These are phyloP conservation scores for Kwoniella sp. DNA, from an alignment of 768 basidiomycete species.

Conservation along the genomic window DNA sequence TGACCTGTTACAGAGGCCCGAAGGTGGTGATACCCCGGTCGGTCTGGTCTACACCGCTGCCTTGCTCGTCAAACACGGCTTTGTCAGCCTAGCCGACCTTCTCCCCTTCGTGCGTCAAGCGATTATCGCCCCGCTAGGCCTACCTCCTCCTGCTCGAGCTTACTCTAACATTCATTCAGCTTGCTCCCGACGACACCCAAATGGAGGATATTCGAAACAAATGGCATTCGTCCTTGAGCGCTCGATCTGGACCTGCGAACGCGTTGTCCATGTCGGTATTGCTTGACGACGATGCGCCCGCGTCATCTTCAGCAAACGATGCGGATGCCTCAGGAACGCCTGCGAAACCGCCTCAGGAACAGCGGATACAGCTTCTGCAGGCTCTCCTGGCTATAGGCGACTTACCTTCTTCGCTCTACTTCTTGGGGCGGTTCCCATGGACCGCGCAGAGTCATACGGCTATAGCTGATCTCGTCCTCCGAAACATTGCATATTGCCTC, in stretches of 20 bases:
- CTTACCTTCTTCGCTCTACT: slow-evolving; percentile 67
- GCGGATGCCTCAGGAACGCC: slow-evolving; percentile 53
- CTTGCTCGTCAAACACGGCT: slow-evolving; percentile 81
- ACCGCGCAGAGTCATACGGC: slow-evolving; percentile 73
- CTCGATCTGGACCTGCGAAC: slow-evolving; percentile 32
- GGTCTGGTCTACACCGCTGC: slow-evolving; percentile 78
- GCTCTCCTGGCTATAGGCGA: slow-evolving; percentile 85
- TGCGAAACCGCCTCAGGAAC: slow-evolving; percentile 53
- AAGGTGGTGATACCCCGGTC: slow-evolving; percentile 64
- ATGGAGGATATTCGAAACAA: slow-evolving; percentile 66
- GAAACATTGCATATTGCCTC: slow-evolving; percentile 66
- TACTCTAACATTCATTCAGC: slow-evolving; percentile 51
- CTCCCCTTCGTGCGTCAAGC: slow-evolving; percentile 71
- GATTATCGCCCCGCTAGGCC: background rate
- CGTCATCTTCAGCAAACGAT: slow-evolving; percentile 50
- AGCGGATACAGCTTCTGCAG: slow-evolving; percentile 71
- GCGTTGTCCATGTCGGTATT: slow-evolving; percentile 52
- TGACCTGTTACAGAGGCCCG: slow-evolving; percentile 51
- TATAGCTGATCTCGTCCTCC: slow-evolving; percentile 79
- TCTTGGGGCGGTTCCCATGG: slow-evolving; percentile 81
- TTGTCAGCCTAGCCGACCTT: slow-evolving; percentile 78
- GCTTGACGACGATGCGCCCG: slow-evolving; percentile 53
- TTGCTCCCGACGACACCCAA: slow-evolving; percentile 68
- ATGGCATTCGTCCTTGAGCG: slow-evolving; percentile 53
- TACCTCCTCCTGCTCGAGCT: background rate